Base-by-base conservation (phyloP, 2,329 filamentous ascomycete species). In the Epichloe bromicola region DNA sequence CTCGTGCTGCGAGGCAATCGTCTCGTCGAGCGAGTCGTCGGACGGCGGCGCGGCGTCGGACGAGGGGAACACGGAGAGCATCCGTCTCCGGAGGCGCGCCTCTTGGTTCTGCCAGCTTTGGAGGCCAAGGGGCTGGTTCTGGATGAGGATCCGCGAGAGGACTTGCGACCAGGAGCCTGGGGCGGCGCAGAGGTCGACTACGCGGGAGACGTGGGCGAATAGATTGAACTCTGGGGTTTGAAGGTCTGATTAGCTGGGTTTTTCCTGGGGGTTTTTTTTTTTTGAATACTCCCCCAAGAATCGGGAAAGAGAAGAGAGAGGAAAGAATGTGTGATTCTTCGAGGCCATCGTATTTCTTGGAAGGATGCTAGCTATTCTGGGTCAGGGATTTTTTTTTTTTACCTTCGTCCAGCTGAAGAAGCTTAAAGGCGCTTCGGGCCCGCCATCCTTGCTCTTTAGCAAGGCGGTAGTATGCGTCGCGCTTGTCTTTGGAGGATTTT, bases 381-480 rank as follows among this genome's bases (percentile, higher is more conserved):
- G 42, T 33, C 42, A 44, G 15, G 15, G 14, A 23, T 15, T 23
- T 15, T 11, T 44, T 15, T 19, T 39, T 17, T 42, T 20, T 46
- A 82, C 80, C 80, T 72, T 84, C 89, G 66, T 98, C 90, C 23
- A 98, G 81, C 68, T 98, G 93, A 12, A 98, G 81, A 23, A 98
- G 80, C 70, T 98, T 98, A 74, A 96, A 98, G 8, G 93, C 93
- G 58, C 89, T 95, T 52, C 93, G 80, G 30, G 93, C 93, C 37
- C 93, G 86, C 91, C 93, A 98, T 57, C 94, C 94, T 74, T 98
- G 93, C 68, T 98, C 93, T 71, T 98, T 98, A 17, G 93, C 93
- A 8, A 98, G 85, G 50, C 93, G 82, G 64, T 98, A 98, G 71
- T 98, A 98, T 44, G 90, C 90, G 67, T 98, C 93, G 49, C 93